Evolutionary conservation across 106 monocot species (phyloP).

Genomic region (Narthecium ossifragum): DNA sequence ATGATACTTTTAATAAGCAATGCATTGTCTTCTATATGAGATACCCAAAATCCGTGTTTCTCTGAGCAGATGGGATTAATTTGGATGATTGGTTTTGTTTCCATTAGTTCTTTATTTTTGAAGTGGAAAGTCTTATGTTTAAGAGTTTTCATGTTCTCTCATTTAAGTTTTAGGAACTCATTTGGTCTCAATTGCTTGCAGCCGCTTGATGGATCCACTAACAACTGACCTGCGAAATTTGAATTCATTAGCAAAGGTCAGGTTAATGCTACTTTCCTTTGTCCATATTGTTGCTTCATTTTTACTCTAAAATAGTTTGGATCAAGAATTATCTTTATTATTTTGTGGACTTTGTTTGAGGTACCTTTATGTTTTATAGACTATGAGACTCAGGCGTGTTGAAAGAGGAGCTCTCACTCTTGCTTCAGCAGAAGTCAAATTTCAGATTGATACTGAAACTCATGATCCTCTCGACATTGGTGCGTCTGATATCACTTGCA

Average conservation of each 20-base stretch:
- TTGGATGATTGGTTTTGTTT: no score
- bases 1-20: no score
- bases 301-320: no score
- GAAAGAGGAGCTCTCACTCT: constrained; percentile 98
- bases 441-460: constrained; percentile 98
- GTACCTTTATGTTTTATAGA: constrained; percentile 26
- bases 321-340: no score
- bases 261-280: not conserved
- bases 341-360: no score
- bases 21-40: no score
- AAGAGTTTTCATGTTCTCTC: no score
- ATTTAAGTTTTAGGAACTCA: no score
- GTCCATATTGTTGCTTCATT: constrained; percentile 2
- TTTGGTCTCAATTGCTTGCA: constrained; percentile 35
- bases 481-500: constrained; percentile 20
- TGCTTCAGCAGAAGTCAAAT: constrained; percentile 99
- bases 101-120: no score
- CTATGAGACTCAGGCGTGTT: constrained; percentile 79
- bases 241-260: constrained; percentile 94
- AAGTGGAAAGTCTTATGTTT: no score
- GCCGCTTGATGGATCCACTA: constrained; percentile 89
- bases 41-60: no score
- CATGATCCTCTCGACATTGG: constrained; percentile 99
- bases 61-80: no score
- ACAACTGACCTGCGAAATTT: constrained; percentile 87